phyloP scores from a whole-genome alignment of 176 grass and related monocot species.

The Oryza glumipatula region DNA sequence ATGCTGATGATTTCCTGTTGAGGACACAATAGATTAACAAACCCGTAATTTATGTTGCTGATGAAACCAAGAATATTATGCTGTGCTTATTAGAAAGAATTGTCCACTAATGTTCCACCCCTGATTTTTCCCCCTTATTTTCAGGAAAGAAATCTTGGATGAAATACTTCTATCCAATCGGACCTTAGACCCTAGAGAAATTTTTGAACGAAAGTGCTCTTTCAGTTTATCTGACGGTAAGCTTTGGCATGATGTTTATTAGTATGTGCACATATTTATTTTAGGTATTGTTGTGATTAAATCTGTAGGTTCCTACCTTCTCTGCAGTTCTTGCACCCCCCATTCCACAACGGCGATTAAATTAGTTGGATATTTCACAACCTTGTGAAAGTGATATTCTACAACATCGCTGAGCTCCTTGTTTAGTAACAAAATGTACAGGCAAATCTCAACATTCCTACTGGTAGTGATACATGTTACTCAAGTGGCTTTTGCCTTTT shows the following conservation, averaged over 20 bases:
- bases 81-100: constrained; percentile 34
- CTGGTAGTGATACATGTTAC: neutral
- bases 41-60: neutral
- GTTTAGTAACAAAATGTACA: constrained; percentile 17
- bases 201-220: constrained; percentile 62
- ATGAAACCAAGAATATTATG: constrained; percentile 16
- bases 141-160: constrained; percentile 61
- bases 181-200: constrained; percentile 47
- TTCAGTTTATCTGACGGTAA: constrained; percentile 68
- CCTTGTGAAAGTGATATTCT: constrained; percentile 6
- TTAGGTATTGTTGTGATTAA: constrained; percentile 28
- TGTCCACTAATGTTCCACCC: neutral
- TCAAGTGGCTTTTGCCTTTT: neutral
- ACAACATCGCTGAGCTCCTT: constrained; percentile 3
- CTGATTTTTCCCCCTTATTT: constrained; percentile 26
- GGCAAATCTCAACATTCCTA: neutral
- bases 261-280: neutral
- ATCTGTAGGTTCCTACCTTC: constrained; percentile 2
- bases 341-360: constrained; percentile 28
- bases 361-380: constrained; percentile 28
- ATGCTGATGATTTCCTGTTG: neutral
- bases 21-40: neutral
- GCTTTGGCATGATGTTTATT: neutral
- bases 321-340: constrained; percentile 53
- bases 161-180: constrained; percentile 58